Percentiles rank a stretch among this genome's conserved stretches.
Evolutionary conservation across 1,139 yeast genomes (phyloP).

Genomic region (Kluyveromyces marxianus): DNA sequence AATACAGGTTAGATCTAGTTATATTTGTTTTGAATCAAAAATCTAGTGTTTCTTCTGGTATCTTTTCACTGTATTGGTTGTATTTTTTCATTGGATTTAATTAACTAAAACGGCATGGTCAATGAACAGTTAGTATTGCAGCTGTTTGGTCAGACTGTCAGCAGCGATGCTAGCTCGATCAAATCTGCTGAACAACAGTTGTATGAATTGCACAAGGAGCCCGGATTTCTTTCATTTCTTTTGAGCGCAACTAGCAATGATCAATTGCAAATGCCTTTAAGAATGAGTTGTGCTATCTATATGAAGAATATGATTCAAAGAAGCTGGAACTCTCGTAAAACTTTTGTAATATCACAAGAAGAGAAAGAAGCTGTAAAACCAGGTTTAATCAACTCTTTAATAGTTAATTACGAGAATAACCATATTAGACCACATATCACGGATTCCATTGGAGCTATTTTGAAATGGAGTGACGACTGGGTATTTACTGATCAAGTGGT

Average conservation of each 20-base stretch:
- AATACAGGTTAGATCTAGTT: not conserved
- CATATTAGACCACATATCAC: conserved; percentile 53
- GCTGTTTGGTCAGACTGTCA: conserved; percentile 75
- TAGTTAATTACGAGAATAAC: conserved; percentile 33
- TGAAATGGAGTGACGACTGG: conserved; percentile 43
- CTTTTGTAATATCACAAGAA: conserved; percentile 39
- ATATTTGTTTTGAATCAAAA: not conserved
- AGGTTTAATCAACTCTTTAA: conserved; percentile 43
- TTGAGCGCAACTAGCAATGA: conserved; percentile 46
- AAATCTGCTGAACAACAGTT: conserved; percentile 65
- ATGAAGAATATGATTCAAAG: conserved; percentile 56
- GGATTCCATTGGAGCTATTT: conserved; percentile 58
- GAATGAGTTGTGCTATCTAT: conserved; percentile 58
- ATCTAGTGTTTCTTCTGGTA: not conserved
- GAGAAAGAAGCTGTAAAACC: conserved; percentile 50
- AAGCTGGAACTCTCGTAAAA: conserved; percentile 43
- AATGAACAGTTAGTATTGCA: conserved; percentile 60
- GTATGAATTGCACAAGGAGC: conserved; percentile 43
- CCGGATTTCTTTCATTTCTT: conserved; percentile 53
- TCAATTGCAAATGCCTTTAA: conserved; percentile 40
- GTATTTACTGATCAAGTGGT: conserved; percentile 27
- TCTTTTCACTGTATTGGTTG: not conserved
- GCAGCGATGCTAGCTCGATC: conserved; percentile 57
- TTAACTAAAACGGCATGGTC: conserved; percentile 30
- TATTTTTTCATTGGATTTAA: not conserved